Evolutionary conservation across 1,284 basidiomycete species (phyloP), one percentile per base, ranked within the genome.

Genomic region (Boletus sp.): DNA sequence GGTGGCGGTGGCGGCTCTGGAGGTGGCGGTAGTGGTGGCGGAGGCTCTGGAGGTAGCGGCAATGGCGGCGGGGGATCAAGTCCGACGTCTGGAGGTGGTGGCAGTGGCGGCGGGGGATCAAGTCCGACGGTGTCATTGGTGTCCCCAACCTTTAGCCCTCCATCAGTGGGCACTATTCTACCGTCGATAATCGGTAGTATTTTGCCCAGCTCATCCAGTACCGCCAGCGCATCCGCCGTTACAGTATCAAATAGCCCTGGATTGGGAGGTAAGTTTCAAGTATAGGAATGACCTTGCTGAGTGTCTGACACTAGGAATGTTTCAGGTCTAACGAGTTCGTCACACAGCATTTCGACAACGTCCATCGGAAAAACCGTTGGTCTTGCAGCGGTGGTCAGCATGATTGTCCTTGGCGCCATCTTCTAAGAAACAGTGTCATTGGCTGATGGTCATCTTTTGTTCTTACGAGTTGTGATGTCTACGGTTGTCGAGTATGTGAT

Each of bases 211-310:
- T 17, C 44, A 1, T 20, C 44, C 8, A 33, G 29, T 17, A 29
- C 14, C 19, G 4, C 46, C 2, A 17, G 50, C 12, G 0, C 41
- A 10, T 35, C 41, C 10, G 8, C 32, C 32, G 17, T n/a, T n/a
- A n/a, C n/a, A n/a, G n/a, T 8, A 32, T 32, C 30, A 4, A 47
- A 27, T 5, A 9, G 9, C 8, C 34, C 40, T 7, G 8, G 2
- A 8, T n/a, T 29, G 0, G 38, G 40, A 36, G 36, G 61, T 55
- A 42, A 2, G 57, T 60, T n/a, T 41, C 7, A 6, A n/a, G 30
- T 22, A 4, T 22, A 32, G 25, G 20, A 16, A 9, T 7, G 2
- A 36, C 2, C n/a, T 2, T 20, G 14, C 5, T 8, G 20, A n/a
- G 33, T 16, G 12, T 17, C 48, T 44, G 20, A 50, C 22, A 6